Evolutionary conservation across 371 early-diverging fungal species (phyloP).

Genomic region (Actinomucor elegans): DNA sequence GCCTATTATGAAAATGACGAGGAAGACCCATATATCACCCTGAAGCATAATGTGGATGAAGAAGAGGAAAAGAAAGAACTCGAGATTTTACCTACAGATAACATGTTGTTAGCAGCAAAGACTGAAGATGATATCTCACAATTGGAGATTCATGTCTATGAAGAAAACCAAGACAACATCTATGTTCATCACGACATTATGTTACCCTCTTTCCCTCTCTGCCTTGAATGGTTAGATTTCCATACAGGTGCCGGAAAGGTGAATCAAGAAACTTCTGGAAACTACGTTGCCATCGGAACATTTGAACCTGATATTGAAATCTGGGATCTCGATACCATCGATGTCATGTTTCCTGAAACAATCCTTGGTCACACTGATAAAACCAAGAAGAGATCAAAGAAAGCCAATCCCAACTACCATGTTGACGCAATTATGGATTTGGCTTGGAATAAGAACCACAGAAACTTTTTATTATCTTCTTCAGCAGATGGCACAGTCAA

Average conservation of each 20-base stretch:
- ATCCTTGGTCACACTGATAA: conserved; percentile 79
- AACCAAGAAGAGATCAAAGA: conserved; percentile 60
- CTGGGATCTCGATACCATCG: conserved; percentile 93
- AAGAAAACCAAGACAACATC: conserved; percentile 80
- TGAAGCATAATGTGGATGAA: conserved; percentile 64
- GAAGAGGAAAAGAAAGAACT: conserved; percentile 82
- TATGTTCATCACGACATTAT: conserved; percentile 98
- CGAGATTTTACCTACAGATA: conserved; percentile 78
- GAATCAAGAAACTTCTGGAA: conserved; percentile 57
- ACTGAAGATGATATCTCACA: conserved; percentile 96
- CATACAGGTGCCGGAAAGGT: conserved; percentile 60
- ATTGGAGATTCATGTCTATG: conserved; percentile 90
- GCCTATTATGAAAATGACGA: conserved; percentile 74
- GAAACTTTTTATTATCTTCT: conserved; percentile 85
- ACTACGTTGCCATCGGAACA: conserved; percentile 92
- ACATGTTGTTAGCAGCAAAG: conserved; percentile 85
- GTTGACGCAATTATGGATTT: conserved; percentile 92
- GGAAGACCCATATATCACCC: conserved; percentile 83
- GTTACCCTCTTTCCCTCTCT: conserved; percentile 96
- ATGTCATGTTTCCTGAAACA: conserved; percentile 87
- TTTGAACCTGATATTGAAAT: conserved; percentile 97
- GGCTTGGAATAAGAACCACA: conserved; percentile 87
- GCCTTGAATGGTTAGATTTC: conserved; percentile 93
- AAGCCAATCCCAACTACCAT: conserved; percentile 76
- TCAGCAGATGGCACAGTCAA: conserved; percentile 97